Base-by-base conservation (phyloP, 176 grass and related monocot genomes). In the Carex kokanica region DNA sequence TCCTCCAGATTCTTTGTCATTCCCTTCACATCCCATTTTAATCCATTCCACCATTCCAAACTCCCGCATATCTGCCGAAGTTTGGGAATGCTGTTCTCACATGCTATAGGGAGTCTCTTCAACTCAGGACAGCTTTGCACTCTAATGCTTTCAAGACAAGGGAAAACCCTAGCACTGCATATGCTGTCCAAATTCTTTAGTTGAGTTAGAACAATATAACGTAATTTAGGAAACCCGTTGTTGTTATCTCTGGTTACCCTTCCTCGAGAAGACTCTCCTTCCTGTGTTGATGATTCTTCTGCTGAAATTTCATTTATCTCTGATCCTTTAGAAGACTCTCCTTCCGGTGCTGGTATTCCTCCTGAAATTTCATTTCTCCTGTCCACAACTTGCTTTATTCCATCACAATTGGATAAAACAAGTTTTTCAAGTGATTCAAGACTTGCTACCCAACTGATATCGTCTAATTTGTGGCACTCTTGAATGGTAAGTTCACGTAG, bases 371-470 rank as follows among this genome's bases (percentile, higher is more conserved):
- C 40, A 7, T 43, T 15, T 55, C 57, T 85, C 88, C 80, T 80
- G n/a, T n/a, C n/a, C 32, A 97, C 87, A 31, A 97, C 79, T 82
- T 84, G 32, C 38, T 80, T 63, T 84, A 97, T 78, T 23, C 40
- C 91, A 78, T 91, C 38, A 70, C 94, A 97, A 1, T 85, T 32
- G 24, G 91, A 87, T 81, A 97, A 43, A 18, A 91, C 53, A 80
- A 97, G 94, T 73, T n/a, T n/a, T n/a, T n/a, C n/a, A n/a, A n/a
- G n/a, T n/a, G 89, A 64, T 59, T 84, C 84, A 23, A 97, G 91
- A 15, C n/a, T 72, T 81, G 87, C 60, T 58, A 90, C 88, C 94
- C 94, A 97, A 15, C 87, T 83, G 70, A 93, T 85, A 20, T 87
- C 34, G 41, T 57, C 2, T 59, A 97, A 65, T 75, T 90, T 90